Conservation (phyloP, 495 filamentous ascomycete species). For the Podospora pseudocomata region DNA sequence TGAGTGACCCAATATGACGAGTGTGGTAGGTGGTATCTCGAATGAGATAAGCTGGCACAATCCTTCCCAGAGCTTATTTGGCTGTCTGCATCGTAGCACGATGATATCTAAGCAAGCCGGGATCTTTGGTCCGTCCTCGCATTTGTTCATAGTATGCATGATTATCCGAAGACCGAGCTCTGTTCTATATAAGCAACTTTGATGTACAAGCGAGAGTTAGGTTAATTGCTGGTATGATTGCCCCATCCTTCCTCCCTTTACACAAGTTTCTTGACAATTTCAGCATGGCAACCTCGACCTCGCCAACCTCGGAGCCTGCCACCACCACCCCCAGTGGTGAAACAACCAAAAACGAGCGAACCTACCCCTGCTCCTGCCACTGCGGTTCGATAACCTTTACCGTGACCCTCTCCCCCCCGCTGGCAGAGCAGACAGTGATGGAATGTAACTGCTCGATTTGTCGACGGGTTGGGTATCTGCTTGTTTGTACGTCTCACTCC, state of each 20-base stretch:
- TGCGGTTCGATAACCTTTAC: slow-evolving; percentile 35
- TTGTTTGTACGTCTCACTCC: slow-evolving; percentile 28
- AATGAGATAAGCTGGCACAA: neutral
- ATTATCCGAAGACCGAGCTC: too few relatives aligned
- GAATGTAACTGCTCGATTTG: slow-evolving; percentile 34
- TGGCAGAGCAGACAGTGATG: slow-evolving; percentile 26
- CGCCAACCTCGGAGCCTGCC: too few relatives aligned
- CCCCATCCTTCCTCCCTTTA: too few relatives aligned
- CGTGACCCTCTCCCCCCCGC: slow-evolving; percentile 29
- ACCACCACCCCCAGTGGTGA: neutral
- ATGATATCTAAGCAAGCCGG: neutral
- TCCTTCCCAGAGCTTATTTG: neutral
- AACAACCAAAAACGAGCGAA: slow-evolving; percentile 2
- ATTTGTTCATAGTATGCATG: too few relatives aligned
- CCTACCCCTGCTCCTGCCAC: slow-evolving; percentile 32
- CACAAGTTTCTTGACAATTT: too few relatives aligned
- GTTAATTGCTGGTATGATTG: too few relatives aligned
- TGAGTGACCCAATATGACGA: too few relatives aligned
- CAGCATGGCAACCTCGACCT: neutral
- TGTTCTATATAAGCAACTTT: too few relatives aligned
- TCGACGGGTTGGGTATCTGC: slow-evolving; percentile 29
- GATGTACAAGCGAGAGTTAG: too few relatives aligned
- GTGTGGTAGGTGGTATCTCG: neutral
- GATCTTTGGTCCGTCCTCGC: too few relatives aligned
- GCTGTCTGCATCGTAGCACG: neutral